These are phyloP conservation scores for Botrytis fragariae DNA, from an alignment of 2,329 filamentous ascomycete genomes.

Conservation along the genomic window DNA sequence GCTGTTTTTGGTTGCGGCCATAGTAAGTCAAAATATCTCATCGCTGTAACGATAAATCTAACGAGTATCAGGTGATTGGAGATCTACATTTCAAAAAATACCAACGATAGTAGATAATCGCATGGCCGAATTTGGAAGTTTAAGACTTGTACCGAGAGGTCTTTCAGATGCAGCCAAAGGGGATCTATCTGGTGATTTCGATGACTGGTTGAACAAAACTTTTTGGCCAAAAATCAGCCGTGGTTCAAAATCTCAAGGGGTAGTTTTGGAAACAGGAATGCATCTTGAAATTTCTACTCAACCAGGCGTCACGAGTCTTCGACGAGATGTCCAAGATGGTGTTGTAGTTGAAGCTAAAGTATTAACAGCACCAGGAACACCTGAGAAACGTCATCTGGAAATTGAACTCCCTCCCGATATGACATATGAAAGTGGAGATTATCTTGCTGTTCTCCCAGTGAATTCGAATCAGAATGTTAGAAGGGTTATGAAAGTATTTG, in stretches of 20 bases:
- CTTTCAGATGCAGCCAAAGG: slow-evolving; percentile 31
- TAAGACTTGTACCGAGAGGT: slow-evolving; percentile 1
- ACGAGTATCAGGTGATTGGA: slow-evolving; percentile 46
- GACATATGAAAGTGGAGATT: slow-evolving; percentile 71
- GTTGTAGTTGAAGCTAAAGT: slow-evolving; percentile 52
- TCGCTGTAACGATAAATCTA: slow-evolving; percentile 10
- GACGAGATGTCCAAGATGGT: slow-evolving; percentile 61
- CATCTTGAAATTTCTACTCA: slow-evolving; percentile 20
- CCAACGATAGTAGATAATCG: slow-evolving; percentile 57
- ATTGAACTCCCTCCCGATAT: slow-evolving; percentile 63
- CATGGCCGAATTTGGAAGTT: background rate
- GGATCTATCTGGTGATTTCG: slow-evolving; percentile 67
- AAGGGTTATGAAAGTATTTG: slow-evolving; percentile 58
- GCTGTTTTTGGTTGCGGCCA: slow-evolving; percentile 69
- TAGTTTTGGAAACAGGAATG: background rate
- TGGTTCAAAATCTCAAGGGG: background rate
- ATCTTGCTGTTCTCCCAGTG: slow-evolving; percentile 69
- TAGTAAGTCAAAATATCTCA: slow-evolving; percentile 38
- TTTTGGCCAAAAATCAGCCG: slow-evolving; percentile 44
- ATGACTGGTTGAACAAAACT: slow-evolving; percentile 61
- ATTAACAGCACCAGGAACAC: slow-evolving; percentile 44
- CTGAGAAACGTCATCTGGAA: slow-evolving; percentile 18
- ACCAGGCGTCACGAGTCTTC: slow-evolving; percentile 41
- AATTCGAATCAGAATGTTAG: slow-evolving; percentile 63
- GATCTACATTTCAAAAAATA: slow-evolving; percentile 62